Conservation (phyloP, 2,329 filamentous ascomycete genomes). For the Neocucurbitaria cava region DNA sequence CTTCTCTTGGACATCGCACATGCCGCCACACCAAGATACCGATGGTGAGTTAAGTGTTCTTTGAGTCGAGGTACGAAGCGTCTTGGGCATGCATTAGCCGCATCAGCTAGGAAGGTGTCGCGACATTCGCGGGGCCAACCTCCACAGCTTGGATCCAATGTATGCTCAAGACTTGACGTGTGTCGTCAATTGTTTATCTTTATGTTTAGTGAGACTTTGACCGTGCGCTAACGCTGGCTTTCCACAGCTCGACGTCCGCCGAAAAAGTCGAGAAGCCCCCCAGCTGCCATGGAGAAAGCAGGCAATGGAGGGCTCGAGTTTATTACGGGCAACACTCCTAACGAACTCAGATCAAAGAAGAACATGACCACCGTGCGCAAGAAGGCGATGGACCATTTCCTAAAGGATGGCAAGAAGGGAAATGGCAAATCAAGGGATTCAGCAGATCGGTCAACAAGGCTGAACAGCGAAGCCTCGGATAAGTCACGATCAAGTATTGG, state of each 20-base stretch:
- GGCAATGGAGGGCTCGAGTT: conserved; percentile 30
- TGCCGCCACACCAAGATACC: conserved; percentile 27
- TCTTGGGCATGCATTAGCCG: background rate
- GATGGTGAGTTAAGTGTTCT: conserved; percentile 31
- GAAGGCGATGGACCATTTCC: conserved; percentile 43
- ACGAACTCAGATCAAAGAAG: conserved; percentile 39
- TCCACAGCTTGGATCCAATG: background rate
- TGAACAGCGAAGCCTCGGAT: conserved; percentile 27
- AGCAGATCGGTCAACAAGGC: conserved; percentile 7
- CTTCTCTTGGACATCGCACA: conserved; percentile 25
- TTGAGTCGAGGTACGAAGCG: conserved; percentile 7
- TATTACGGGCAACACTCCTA: conserved; percentile 42
- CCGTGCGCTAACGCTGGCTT: conserved; percentile 6
- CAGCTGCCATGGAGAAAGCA: conserved; percentile 14
- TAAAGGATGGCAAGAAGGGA: conserved; percentile 34
- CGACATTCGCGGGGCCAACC: background rate
- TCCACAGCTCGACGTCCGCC: conserved; percentile 11
- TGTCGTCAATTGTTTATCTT: background rate
- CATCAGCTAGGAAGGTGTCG: conserved; percentile 1
- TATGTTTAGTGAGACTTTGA: background rate
- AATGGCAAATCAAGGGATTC: conserved; percentile 6
- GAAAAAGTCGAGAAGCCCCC: conserved; percentile 17
- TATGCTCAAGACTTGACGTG: background rate
- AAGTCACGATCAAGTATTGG: conserved; percentile 20
- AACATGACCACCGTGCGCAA: conserved; percentile 46